A percentile compares a stretch with the other conserved stretches of the same genome.
These are phyloP conservation scores for Trichophyton schoenleinii DNA, from an alignment of 2,329 filamentous ascomycete genomes.

Conservation along the genomic window DNA sequence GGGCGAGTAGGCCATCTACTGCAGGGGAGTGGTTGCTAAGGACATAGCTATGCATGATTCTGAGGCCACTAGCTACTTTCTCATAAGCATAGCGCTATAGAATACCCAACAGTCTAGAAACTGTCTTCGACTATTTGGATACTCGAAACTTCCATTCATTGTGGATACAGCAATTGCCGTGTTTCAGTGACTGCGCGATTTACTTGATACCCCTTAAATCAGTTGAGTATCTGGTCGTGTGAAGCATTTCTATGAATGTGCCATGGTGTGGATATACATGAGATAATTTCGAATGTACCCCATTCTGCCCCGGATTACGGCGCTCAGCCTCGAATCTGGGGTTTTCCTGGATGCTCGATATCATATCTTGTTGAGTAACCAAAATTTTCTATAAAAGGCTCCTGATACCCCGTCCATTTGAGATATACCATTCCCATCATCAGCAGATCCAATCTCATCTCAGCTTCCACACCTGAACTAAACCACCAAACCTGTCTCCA, in stretches of 20 bases:
- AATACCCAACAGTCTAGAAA: not conserved
- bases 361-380: not conserved
- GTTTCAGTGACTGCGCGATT: not conserved
- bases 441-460: not conserved
- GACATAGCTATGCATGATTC: no score
- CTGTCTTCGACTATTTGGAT: not conserved
- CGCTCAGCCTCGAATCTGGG: not conserved
- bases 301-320: not conserved
- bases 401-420: not conserved
- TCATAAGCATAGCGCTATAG: not conserved
- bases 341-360: not conserved
- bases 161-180: not conserved
- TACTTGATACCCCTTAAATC: not conserved
- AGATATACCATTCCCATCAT: not conserved
- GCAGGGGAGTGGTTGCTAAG: no score
- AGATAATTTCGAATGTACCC: not conserved
- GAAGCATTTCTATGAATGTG: not conserved
- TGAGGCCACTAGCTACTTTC: no score
- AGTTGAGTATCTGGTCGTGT: not conserved
- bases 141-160: not conserved
- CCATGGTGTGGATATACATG: not conserved
- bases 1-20: no score
- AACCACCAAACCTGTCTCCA: not conserved
- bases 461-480: not conserved
- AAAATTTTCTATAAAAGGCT: not conserved